These are phyloP conservation scores for Cutaneotrichosporon sp. DNA, from an alignment of 1,284 basidiomycete species.

Conservation along the genomic window DNA sequence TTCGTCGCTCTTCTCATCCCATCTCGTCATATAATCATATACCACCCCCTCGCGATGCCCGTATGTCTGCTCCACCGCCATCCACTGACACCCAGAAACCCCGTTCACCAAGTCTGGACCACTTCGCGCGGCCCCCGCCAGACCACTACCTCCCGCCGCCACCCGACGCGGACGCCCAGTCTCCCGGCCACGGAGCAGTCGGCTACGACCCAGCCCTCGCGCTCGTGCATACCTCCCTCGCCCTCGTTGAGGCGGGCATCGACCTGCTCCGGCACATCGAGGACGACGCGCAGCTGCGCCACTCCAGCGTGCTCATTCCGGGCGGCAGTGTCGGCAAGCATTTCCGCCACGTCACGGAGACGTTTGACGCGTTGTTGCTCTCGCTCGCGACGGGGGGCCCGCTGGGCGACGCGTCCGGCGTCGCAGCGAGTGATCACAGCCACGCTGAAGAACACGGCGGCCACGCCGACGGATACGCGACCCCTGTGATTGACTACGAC, in stretches of 20 bases:
- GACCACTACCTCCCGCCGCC: background rate
- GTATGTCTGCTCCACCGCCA: background rate
- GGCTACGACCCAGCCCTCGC: background rate
- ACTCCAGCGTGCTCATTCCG: slow-evolving; percentile 34
- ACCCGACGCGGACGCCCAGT: background rate
- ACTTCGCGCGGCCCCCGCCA: background rate
- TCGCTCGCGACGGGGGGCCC: too few relatives aligned
- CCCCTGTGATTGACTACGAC: slow-evolving; percentile 40
- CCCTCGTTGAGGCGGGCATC: slow-evolving; percentile 33
- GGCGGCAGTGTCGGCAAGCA: slow-evolving; percentile 44
- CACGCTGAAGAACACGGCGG: background rate
- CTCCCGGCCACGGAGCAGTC: too few relatives aligned
- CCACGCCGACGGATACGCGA: background rate
- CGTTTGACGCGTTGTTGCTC: slow-evolving; percentile 36
- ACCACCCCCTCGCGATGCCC: background rate
- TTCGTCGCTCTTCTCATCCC: too few relatives aligned
- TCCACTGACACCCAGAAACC: background rate
- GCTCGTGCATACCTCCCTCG: slow-evolving; percentile 17
- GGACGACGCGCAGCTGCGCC: slow-evolving; percentile 29
- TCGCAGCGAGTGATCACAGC: background rate
- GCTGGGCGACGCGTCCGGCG: too few relatives aligned
- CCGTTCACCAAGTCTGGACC: background rate
- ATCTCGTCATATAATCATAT: too few relatives aligned
- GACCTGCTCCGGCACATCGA: slow-evolving; percentile 31
- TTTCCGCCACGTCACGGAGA: slow-evolving; percentile 45